These are phyloP conservation scores for Geosmithia morbida DNA, from an alignment of 2,329 filamentous ascomycete genomes.

Conservation along the genomic window DNA sequence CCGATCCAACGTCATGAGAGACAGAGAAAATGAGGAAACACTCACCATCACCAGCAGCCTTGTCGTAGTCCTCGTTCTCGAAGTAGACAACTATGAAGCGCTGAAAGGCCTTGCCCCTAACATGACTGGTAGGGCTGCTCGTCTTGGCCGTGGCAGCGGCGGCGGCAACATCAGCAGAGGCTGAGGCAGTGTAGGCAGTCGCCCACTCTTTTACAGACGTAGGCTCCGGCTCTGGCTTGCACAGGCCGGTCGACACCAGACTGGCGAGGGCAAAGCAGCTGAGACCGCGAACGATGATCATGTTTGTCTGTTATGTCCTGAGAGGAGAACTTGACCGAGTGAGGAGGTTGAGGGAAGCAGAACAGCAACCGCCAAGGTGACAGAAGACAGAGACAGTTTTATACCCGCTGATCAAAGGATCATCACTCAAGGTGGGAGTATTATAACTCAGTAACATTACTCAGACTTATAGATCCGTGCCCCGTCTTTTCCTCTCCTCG, in stretches of 20 bases:
- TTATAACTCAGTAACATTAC: no score
- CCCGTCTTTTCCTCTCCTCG: no score
- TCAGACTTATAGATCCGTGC: no score
- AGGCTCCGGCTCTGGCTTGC: neutral
- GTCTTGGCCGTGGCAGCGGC: conserved; percentile 47
- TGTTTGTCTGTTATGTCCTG: neutral
- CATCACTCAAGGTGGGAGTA: no score
- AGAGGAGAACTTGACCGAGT: neutral
- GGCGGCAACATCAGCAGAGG: conserved; percentile 31
- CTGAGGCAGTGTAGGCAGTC: conserved; percentile 35
- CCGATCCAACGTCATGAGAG: no score
- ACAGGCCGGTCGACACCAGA: neutral
- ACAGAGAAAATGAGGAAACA: conserved; percentile 3
- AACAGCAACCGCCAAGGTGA: no score
- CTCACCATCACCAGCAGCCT: conserved; percentile 47
- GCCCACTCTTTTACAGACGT: conserved; percentile 11
- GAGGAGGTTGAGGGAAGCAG: neutral
- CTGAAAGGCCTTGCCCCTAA: conserved; percentile 59
- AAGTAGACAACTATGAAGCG: conserved; percentile 62
- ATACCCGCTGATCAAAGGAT: no score
- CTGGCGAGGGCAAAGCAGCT: neutral
- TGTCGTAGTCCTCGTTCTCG: conserved; percentile 60
- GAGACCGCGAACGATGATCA: neutral
- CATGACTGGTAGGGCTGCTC: conserved; percentile 43
- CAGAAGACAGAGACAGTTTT: no score